Evolutionary conservation across 2,329 filamentous ascomycete genomes (phyloP).

Genomic region (Pyricularia sp.): DNA sequence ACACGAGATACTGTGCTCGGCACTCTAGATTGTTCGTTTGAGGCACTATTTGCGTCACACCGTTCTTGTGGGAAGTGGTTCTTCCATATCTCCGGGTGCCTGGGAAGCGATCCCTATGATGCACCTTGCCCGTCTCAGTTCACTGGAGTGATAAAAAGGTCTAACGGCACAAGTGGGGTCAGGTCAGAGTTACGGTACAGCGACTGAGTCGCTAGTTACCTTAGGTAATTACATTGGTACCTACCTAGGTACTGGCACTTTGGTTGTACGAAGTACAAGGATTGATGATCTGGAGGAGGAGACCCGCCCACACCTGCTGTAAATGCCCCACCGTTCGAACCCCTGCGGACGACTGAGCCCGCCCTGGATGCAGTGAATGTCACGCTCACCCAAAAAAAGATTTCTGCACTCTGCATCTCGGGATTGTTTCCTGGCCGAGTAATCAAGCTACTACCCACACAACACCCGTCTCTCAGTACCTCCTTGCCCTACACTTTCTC

Average conservation of each 20-base stretch:
- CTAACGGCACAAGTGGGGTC: neutral
- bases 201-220: neutral
- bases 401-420: neutral
- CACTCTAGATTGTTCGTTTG: neutral
- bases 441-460: neutral
- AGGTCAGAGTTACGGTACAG: no score
- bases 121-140: neutral
- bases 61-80: neutral
- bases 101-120: neutral
- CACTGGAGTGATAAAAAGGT: neutral
- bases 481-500: no score
- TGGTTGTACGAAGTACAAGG: neutral
- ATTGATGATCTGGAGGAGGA: neutral
- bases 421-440: neutral
- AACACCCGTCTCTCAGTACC: no score
- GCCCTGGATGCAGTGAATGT: neutral
- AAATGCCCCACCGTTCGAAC: neutral
- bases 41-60: neutral
- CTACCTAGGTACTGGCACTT: no score
- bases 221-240: no score
- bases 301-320: neutral
- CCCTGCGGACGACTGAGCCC: neutral
- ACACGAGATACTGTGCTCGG: neutral
- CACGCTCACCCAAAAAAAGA: neutral
- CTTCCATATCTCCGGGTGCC: neutral